Evolutionary conservation across 495 filamentous ascomycete genomes (phyloP).

Genomic region (Penicillium atrosanguineum): DNA sequence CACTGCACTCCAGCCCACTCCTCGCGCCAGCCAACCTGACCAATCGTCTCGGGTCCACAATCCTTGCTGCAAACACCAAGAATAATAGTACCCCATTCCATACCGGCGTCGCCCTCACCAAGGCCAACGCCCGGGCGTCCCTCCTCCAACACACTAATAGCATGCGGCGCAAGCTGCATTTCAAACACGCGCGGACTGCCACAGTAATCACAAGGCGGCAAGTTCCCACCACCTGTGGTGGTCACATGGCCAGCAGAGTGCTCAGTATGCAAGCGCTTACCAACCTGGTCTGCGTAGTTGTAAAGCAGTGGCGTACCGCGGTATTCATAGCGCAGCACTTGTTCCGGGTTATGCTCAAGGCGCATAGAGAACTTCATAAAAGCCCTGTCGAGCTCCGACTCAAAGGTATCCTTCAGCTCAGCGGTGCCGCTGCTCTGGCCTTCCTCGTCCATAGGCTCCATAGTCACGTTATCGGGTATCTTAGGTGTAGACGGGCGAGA

Average conservation of each 20-base stretch:
- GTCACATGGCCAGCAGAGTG: constrained; percentile 25
- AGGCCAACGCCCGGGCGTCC: constrained; percentile 64
- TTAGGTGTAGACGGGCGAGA: constrained; percentile 44
- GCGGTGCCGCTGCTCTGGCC: constrained; percentile 45
- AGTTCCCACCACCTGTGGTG: constrained; percentile 30
- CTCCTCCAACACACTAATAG: constrained; percentile 83
- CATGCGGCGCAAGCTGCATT: constrained; percentile 84
- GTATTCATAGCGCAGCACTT: constrained; percentile 91
- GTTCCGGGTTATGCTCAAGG: constrained; percentile 87
- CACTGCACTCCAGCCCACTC: constrained; percentile 98
- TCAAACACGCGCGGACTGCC: constrained; percentile 78
- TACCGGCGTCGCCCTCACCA: constrained; percentile 64
- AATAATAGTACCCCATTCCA: constrained; percentile 99
- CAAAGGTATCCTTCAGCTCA: constrained; percentile 81
- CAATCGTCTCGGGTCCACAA: constrained; percentile 56
- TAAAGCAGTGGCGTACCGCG: constrained; percentile 79
- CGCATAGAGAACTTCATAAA: constrained; percentile 90
- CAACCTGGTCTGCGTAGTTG: constrained; percentile 69
- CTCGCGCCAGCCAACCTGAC: constrained; percentile 69
- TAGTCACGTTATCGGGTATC: constrained; percentile 48
- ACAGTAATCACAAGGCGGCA: constrained; percentile 78
- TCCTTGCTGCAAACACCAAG: constrained; percentile 77
- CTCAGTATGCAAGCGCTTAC: constrained; percentile 54
- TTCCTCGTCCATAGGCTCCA: constrained; percentile 56
- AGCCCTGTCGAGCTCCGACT: constrained; percentile 76